Base-by-base conservation (phyloP, 2,329 filamentous ascomycete genomes). In the Pezicula carpinea region DNA sequence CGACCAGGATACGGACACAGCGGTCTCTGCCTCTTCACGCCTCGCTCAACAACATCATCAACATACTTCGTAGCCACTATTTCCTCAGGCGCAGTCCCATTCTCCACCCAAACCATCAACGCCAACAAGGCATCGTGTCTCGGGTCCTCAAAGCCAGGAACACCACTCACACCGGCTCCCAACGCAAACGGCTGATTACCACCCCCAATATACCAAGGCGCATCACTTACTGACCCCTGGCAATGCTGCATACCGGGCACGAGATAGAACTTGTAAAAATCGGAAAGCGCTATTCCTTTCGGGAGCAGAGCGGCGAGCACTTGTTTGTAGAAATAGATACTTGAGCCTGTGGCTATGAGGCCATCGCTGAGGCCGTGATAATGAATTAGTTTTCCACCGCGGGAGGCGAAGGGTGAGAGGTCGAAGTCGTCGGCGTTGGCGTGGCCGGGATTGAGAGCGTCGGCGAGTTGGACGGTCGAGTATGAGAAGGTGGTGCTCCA, bases 211-310 rank as follows among this genome's bases (percentile, higher is more conserved):
- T 68, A 65, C 66, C 67, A 72, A 11, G 71, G 69, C 13, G 69
- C 67, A 43, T 66, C 60, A n/a, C 64, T 63, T 3, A 51, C 42
- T 6, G 65, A 48, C 63, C 47, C 51, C 32, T 17, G 47, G 53
- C 76, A 80, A 58, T 79, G 76, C 3, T 58, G 63, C 63, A 76
- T 73, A 13, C 76, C 77, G 45, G 60, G 73, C 57, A 72, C 71
- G 29, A 68, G 66, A 64, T 79, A 79, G 58, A 69, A 70, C 44
- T 75, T 69, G 54, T 75, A 73, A 47, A 72, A 76, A 8, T 46
- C 34, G n/a, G 40, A 17, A 2, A 61, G 53, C 46, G 73, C 68
- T 6, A 73, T 53, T 23, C 67, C 52, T 0, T 48, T 45, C 1
- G 60, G 48, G 1, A 57, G 52, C 68, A 76, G 72, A 0, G 68